phyloP scores from a whole-genome alignment of 2,329 filamentous ascomycete species.

The Nothopassalora personata region DNA sequence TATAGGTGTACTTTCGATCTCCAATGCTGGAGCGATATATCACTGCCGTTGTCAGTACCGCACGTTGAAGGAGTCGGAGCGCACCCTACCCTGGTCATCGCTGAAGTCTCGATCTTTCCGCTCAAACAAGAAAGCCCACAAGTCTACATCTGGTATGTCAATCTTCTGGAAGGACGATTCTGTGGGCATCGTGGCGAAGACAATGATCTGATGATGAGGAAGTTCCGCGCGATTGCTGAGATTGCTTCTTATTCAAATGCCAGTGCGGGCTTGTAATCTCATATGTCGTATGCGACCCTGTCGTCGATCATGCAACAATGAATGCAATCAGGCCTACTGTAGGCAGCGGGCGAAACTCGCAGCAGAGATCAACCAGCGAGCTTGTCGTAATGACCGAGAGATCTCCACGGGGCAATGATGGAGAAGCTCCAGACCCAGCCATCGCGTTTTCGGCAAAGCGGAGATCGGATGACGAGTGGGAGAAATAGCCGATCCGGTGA shows the following conservation, averaged over 20 bases:
- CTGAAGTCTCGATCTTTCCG: slow-evolving; percentile 59
- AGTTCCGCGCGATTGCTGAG: neutral
- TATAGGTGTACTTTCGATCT: slow-evolving; percentile 63
- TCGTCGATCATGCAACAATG: neutral
- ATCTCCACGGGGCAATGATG: neutral
- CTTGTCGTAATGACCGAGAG: neutral
- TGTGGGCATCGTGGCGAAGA: slow-evolving; percentile 59
- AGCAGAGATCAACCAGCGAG: slow-evolving; percentile 58
- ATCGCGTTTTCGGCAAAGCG: neutral
- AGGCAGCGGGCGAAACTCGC: slow-evolving; percentile 59
- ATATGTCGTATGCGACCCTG: neutral
- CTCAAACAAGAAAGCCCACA: slow-evolving; percentile 77
- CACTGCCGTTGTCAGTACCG: slow-evolving; percentile 44
- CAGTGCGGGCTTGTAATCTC: neutral
- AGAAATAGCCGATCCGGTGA: neutral
- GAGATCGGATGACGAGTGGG: neutral
- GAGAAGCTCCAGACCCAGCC: neutral
- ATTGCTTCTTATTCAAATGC: neutral
- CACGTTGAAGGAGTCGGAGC: neutral
- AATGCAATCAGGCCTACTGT: slow-evolving; percentile 44
- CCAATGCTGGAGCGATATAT: slow-evolving; percentile 70
- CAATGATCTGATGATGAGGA: neutral
- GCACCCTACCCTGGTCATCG: slow-evolving; percentile 63
- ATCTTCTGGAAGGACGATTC: slow-evolving; percentile 60
- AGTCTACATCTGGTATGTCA: slow-evolving; percentile 66